Conservation (phyloP, 2,329 filamentous ascomycete genomes). For the Emericellopsis atlantica region DNA sequence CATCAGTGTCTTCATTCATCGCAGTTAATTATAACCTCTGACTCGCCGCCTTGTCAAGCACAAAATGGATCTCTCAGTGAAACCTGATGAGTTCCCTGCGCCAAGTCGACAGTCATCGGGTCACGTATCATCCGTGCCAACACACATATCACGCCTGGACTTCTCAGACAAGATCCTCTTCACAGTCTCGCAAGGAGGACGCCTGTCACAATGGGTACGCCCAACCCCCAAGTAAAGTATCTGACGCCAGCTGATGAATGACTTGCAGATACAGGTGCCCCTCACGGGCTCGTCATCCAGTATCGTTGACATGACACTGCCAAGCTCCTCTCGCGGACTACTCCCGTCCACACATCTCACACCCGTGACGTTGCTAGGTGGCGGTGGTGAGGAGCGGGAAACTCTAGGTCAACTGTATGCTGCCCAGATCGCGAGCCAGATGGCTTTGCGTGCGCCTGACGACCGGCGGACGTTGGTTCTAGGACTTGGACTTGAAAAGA, state of each 20-base stretch:
- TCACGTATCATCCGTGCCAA: conserved; percentile 53
- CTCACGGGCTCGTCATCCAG: conserved; percentile 56
- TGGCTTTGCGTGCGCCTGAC: conserved; percentile 58
- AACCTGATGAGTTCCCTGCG: conserved; percentile 54
- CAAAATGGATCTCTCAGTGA: conserved; percentile 2
- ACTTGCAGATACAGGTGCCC: conserved; percentile 63
- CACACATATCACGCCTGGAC: conserved; percentile 57
- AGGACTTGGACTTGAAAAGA: conserved; percentile 43
- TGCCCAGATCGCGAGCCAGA: conserved; percentile 73
- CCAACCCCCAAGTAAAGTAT: background rate
- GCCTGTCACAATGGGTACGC: conserved; percentile 79
- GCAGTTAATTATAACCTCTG: no score
- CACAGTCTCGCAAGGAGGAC: conserved; percentile 75
- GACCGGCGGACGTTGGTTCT: conserved; percentile 49
- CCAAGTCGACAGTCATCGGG: conserved; percentile 46
- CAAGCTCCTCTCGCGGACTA: conserved; percentile 28
- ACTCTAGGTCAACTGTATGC: conserved; percentile 80
- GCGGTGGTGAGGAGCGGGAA: conserved; percentile 66
- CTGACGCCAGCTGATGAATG: background rate
- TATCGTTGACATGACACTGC: conserved; percentile 46
- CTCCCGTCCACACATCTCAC: conserved; percentile 75
- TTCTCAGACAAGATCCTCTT: conserved; percentile 89
- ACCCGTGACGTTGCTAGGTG: conserved; percentile 76
- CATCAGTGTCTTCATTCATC: no score
- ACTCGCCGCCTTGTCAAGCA: no score